Percentiles rank a stretch among this genome's conserved stretches.
These are phyloP conservation scores for Fusarium palustre DNA, from an alignment of 2,329 filamentous ascomycete species.

Conservation along the genomic window DNA sequence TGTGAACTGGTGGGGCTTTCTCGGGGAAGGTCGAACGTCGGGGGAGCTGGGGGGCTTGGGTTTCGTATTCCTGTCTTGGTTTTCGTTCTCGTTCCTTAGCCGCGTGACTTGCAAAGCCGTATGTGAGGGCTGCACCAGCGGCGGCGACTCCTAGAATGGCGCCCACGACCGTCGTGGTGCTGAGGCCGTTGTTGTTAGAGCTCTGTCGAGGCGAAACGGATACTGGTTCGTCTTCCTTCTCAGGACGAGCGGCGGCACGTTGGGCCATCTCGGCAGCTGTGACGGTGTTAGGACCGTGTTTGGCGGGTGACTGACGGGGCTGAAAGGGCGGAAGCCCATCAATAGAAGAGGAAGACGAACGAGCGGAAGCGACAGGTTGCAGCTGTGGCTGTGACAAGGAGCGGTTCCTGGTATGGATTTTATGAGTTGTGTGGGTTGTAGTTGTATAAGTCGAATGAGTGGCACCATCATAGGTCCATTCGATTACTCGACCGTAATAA, in stretches of 20 bases:
- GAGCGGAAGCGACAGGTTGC: conserved; percentile 32
- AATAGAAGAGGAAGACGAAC: conserved; percentile 41
- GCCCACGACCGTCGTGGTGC: conserved; percentile 75
- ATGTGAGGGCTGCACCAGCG: conserved; percentile 73
- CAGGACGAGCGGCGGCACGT: conserved; percentile 33
- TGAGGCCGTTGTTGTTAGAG: conserved; percentile 57
- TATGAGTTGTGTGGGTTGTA: conserved; percentile 9
- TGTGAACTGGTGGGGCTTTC: conserved; percentile 50
- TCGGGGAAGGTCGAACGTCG: conserved; percentile 62
- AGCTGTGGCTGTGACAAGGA: conserved; percentile 43
- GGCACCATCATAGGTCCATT: conserved; percentile 63
- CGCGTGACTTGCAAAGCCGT: conserved; percentile 71
- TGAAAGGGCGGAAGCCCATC: conserved; percentile 39
- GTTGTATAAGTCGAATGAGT: conserved; percentile 25
- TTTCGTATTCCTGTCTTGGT: conserved; percentile 57
- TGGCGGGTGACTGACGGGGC: conserved; percentile 33
- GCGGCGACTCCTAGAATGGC: conserved; percentile 83
- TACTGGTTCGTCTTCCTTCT: conserved; percentile 37
- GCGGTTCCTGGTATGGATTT: conserved; percentile 31
- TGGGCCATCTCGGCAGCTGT: conserved; percentile 43
- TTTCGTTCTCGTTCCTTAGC: conserved; percentile 58
- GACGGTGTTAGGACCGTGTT: conserved; percentile 39
- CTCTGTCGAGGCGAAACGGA: conserved; percentile 51
- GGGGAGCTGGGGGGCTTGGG: conserved; percentile 54
- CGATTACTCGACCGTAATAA: conserved; percentile 58